Evolutionary conservation across 2,329 filamentous ascomycete species (phyloP).

Genomic region (Acrodontium crateriforme): DNA sequence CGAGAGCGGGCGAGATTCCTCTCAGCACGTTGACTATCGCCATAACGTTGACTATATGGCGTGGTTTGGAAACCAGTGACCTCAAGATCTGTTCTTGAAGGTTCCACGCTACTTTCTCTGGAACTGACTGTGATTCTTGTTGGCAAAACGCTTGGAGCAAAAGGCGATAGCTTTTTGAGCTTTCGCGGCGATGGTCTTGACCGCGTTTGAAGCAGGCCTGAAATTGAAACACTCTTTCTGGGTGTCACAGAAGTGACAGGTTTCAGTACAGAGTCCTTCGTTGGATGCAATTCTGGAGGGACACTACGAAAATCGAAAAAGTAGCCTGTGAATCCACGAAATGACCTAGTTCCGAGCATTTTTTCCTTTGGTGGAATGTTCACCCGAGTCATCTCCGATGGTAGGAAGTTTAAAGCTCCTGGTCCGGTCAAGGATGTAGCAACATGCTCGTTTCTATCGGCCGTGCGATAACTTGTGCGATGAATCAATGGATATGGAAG

Average conservation of each 20-base stretch:
- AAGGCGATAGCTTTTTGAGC: too few relatives aligned
- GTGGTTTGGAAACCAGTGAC: constrained; percentile 20
- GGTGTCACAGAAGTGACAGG: too few relatives aligned
- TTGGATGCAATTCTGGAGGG: background rate
- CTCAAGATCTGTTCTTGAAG: constrained; percentile 6
- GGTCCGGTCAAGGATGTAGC: constrained; percentile 2
- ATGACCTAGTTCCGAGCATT: constrained; percentile 1
- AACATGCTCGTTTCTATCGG: too few relatives aligned
- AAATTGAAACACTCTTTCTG: too few relatives aligned
- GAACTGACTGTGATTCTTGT: too few relatives aligned
- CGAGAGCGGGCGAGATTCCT: constrained; percentile 13
- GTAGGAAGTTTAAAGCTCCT: constrained; percentile 6
- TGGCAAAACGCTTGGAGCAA: too few relatives aligned
- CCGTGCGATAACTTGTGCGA: too few relatives aligned
- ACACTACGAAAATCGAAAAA: constrained; percentile 13
- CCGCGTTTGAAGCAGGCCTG: too few relatives aligned
- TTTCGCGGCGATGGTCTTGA: too few relatives aligned
- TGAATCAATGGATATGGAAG: too few relatives aligned
- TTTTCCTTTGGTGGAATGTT: constrained; percentile 17
- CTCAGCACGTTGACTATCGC: constrained; percentile 14
- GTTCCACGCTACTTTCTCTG: too few relatives aligned
- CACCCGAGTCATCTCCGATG: constrained; percentile 13
- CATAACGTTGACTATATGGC: constrained; percentile 18
- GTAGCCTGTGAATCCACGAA: constrained; percentile 10
- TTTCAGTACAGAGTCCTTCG: too few relatives aligned